Conservation (phyloP, 2,329 filamentous ascomycete species). For the Fusarium vanettenii region DNA sequence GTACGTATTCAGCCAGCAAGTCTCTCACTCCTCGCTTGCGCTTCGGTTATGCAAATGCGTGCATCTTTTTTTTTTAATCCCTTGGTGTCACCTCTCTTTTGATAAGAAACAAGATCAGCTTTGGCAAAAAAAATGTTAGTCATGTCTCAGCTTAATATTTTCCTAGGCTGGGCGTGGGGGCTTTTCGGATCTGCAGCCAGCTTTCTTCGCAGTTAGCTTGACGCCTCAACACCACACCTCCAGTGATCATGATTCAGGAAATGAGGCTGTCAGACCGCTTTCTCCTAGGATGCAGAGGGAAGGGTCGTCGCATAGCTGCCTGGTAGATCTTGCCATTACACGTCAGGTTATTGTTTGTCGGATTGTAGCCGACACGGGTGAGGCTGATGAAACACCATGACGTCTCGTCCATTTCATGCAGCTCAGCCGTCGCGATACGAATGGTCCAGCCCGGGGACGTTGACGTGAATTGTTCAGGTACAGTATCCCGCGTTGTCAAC, state of each 20-base stretch:
- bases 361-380: not conserved
- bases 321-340: not conserved
- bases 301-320: not conserved
- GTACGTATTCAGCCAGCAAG: not conserved
- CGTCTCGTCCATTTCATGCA: not conserved
- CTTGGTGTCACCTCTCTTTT: not conserved
- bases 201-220: not conserved
- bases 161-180: not conserved
- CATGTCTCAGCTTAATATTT: constrained; percentile 10
- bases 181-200: not conserved
- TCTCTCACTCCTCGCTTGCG: not conserved
- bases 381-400: constrained; percentile 3
- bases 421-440: not conserved
- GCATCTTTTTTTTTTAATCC: not conserved
- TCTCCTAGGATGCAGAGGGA: not conserved
- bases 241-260: not conserved
- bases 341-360: not conserved
- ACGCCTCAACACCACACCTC: not conserved
- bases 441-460: not conserved
- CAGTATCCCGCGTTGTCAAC: not conserved
- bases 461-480: not conserved
- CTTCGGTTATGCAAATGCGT: not conserved
- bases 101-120: not conserved
- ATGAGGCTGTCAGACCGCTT: not conserved
- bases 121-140: not conserved